Conservation (phyloP, 106 monocot species). For the Allium fistulosum region DNA sequence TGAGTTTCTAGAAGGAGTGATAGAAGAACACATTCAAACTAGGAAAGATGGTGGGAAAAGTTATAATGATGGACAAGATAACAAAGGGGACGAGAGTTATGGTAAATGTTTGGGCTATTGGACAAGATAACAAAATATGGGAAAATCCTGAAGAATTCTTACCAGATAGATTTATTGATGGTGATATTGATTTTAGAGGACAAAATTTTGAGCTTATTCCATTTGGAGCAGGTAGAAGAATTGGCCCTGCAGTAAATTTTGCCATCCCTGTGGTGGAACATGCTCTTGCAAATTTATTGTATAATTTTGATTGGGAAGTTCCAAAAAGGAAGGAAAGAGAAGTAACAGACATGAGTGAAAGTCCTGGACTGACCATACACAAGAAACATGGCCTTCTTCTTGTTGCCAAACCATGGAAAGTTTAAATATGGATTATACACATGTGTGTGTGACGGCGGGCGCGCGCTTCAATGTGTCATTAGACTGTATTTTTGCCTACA, state of each 20-base stretch:
- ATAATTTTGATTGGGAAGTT: neutral
- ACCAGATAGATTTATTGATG: neutral
- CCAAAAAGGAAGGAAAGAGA: neutral
- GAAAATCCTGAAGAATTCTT: neutral
- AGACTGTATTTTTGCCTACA: too few relatives aligned
- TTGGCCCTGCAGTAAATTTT: neutral
- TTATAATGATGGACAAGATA: too few relatives aligned
- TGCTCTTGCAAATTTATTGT: neutral
- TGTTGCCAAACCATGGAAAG: neutral
- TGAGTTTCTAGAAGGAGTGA: constrained; percentile 9
- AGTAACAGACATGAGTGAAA: neutral
- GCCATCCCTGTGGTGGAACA: neutral
- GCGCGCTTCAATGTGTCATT: too few relatives aligned
- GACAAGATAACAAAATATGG: neutral
- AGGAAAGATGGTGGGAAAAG: neutral
- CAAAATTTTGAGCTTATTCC: neutral
- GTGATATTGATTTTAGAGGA: neutral
- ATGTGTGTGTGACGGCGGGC: too few relatives aligned
- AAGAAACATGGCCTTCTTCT: neutral
- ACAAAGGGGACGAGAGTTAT: neutral
- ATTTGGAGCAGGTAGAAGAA: neutral
- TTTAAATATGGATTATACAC: too few relatives aligned
- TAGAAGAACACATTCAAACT: constrained; percentile 12
- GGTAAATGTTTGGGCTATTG: constrained; percentile 2
- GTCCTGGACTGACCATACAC: neutral